Evolutionary conservation across 2,329 filamentous ascomycete species (phyloP), one percentile per base, ranked within the genome.

Genomic region (Diaporthe citrichinensis): DNA sequence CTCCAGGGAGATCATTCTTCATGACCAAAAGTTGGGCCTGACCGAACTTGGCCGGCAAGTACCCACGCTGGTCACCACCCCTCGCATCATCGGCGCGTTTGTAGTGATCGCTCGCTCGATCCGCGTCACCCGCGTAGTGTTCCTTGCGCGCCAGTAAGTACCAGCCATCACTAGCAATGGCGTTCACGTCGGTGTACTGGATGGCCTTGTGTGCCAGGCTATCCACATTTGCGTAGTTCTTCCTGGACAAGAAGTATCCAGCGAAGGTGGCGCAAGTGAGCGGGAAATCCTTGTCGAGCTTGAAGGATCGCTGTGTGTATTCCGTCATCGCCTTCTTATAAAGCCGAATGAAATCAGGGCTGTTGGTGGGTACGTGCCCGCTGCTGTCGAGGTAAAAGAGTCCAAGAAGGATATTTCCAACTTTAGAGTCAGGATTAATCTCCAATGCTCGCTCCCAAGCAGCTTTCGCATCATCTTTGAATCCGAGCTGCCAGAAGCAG

Each of bases 131-230:
- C 75, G 92, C 90, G 79, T 95, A 95, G 82, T 99, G 97, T 78
- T 96, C 95, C 83, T 98, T 98, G 76, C 96, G 90, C 39, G 95
- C 97, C 55, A 98, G 90, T 12, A 98, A 86, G 84, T 98, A 99
- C 96, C 96, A 98, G 49, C 97, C 97, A 82, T 99, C 97, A 85
- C 96, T 98, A 34, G 96, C 96, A 83, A 98, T 95, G 4, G 96
- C 95, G 83, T 98, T 98, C 79, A 98, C 95, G 82, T 99, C 97
- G 3, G 97, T 98, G 80, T 95, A 93, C 81, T 98, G 95, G 77
- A 99, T 98, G 9, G 97, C 96, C 83, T 97, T 97, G 82, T 96
- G 94, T 10, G 96, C 95, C 25, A 99, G 89, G 28, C 92, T 92
- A 79, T 98, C 95, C 14, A 97, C 95, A 76, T 95, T 95, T 34